phyloP scores from a whole-genome alignment of 306 rosid genomes.

The Casuarina equisetifolia region DNA sequence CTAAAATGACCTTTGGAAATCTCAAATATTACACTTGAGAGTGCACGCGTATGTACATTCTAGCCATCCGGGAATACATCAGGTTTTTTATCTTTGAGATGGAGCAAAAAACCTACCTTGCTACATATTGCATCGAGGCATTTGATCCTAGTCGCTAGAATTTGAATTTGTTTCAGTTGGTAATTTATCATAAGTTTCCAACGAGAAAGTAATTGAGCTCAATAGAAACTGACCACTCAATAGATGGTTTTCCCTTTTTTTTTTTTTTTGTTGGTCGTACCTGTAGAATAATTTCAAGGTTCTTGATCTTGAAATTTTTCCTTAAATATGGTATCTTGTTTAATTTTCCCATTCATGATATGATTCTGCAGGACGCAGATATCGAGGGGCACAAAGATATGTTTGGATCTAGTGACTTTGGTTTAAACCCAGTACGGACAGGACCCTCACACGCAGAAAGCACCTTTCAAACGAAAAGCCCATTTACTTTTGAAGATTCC shows the following conservation, averaged over 20 bases:
- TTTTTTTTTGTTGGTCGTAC: background rate
- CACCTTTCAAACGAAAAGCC: conserved; percentile 60
- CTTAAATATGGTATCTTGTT: conserved; percentile 12
- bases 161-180: background rate
- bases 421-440: conserved; percentile 62
- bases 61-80: background rate
- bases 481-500: conserved; percentile 85
- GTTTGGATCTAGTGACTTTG: conserved; percentile 68
- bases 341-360: conserved; percentile 28
- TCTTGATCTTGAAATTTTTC: background rate
- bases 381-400: conserved; percentile 60
- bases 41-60: background rate
- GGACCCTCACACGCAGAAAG: conserved; percentile 63
- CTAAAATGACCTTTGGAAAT: background rate
- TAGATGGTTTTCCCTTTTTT: background rate
- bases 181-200: background rate
- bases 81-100: background rate
- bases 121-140: background rate
- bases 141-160: background rate
- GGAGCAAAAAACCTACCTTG: background rate
- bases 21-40: background rate
- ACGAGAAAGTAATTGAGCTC: background rate
- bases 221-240: background rate
- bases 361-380: conserved; percentile 58
- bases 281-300: background rate